Evolutionary conservation across 176 grass and related monocot genomes (phyloP).

Genomic region (Aechmea fasciata): DNA sequence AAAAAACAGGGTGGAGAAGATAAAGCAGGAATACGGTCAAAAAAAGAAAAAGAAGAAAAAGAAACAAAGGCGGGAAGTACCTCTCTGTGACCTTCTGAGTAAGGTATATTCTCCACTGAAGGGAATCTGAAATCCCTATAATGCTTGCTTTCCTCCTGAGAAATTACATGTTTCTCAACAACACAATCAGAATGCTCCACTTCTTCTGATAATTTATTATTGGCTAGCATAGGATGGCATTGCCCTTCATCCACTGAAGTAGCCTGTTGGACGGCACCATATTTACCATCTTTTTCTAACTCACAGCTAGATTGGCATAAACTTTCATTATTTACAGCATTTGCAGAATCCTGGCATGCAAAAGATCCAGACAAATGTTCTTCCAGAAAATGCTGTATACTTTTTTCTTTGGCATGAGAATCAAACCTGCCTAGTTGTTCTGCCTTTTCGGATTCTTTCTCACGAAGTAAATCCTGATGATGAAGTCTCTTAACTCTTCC

Average conservation of each 20-base stretch:
- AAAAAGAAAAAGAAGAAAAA: not conserved
- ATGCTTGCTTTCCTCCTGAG: constrained; percentile 15
- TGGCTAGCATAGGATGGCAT: constrained; percentile 2
- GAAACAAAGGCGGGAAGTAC: constrained; percentile 1
- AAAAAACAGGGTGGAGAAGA: not conserved
- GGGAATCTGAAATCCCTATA: constrained; percentile 9
- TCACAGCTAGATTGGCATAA: not conserved
- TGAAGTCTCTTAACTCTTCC: constrained; percentile 39
- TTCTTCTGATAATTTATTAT: not conserved
- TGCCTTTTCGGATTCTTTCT: constrained; percentile 9
- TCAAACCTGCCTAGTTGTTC: not conserved
- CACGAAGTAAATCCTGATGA: constrained; percentile 18
- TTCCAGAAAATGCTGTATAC: not conserved
- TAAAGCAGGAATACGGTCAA: not conserved
- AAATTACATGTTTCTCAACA: constrained; percentile 26
- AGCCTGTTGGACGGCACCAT: constrained; percentile 1
- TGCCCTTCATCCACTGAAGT: constrained; percentile 20
- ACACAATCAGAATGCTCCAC: constrained; percentile 1
- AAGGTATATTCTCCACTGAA: constrained; percentile 21
- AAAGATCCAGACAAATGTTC: not conserved
- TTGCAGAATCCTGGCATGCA: not conserved
- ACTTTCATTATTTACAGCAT: not conserved
- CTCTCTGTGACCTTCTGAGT: constrained; percentile 18
- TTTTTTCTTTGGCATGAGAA: constrained; percentile 7
- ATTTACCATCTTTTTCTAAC: not conserved